Evolutionary conservation across 257 asterid species (phyloP), one percentile per base, ranked within the genome.

Genomic region (Oldenlandia corymbosa): DNA sequence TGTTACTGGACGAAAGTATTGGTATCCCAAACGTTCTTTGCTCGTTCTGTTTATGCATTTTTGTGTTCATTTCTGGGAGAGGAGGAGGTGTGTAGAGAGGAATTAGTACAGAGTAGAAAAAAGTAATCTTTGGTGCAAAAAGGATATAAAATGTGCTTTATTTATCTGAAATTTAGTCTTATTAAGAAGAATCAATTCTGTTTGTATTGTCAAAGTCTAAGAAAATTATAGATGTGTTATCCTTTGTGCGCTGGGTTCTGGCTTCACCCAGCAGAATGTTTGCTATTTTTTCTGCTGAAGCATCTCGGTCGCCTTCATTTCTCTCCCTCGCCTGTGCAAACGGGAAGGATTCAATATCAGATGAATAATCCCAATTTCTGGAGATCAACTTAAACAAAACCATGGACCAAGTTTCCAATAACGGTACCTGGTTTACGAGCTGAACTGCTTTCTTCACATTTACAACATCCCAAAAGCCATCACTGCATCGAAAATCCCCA

Each of bases 391-490:
- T 45, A n/a, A 6, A 26, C 37, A 61, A 67, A 62, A 67, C 7
- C 28, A 30, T 32, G 41, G 48, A 5, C 27, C 31, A 45, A 34
- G 60, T 48, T 36, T n/a, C n/a, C n/a, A n/a, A n/a, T n/a, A n/a
- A n/a, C n/a, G n/a, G n/a, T 83, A 90, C 99, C 91, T 85, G 94
- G 57, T 78, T 75, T 42, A 90, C 88, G 43, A 90, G 86, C 72
- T 93, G 99, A 50, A 75, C 74, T 23, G 96, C 94, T 77, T 87
- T 93, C 89, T 83, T 90, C 61, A 47, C 68, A 62, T 71, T 90
- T 41, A 87, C 64, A 13, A 93, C 99, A 63, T 93, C 99, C 97
- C 97, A 87, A 51, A 93, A 93, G 34, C 97, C 99, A 68, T 93
- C 97, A 61, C 99, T 92, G 50, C 60, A 77, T 65, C 56, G 60